Base-by-base conservation (phyloP, 1,284 basidiomycete species). In the Fomitopsis pinicola region DNA sequence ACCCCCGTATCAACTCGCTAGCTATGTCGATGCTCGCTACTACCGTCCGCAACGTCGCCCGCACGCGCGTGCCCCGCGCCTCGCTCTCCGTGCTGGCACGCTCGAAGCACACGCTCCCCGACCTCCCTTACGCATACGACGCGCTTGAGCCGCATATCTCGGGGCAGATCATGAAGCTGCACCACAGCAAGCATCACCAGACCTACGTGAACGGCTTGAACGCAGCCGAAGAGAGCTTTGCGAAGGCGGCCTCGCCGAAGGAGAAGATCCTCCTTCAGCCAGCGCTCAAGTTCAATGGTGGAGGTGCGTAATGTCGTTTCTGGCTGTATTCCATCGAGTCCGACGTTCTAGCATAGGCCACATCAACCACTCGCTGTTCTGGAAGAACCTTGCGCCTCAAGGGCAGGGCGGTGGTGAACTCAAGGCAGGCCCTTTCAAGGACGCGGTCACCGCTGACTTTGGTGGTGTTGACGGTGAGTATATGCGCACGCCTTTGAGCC, bases 341-440 rank as follows among this genome's bases (percentile, higher is more conserved):
- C n/a, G 12, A 26, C n/a, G 9, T 0, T 33, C 59, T 38, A 55
- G 22, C 48, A 59, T 69, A 89, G 88, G 89, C 5, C 91, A 93
- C 75, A 91, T 93, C 79, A 95, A 94, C 80, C 94, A 96, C 82
- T 88, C 92, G 35, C 85, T 97, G 66, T 97, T 97, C 83, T 96
- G 94, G 95, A 91, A 89, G 80, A 96, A 94, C 81, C 82, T 94
- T 62, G 85, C 90, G 76, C 60, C 69, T 30, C 73, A 80, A 17
- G 76, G 77, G 3, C 71, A 77, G 63, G 77, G 77, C 66, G 87
- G 91, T 63, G 89, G 88, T 67, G 78, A 83, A 62, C 80, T 94
- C 66, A 71, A 80, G 64, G 82, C 84, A 9, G 86, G 87, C 12
- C 77, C 82, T 30, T 81, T 96, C 71, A 90, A 88, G 76, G 73